phyloP scores from a whole-genome alignment of 2,329 filamentous ascomycete species.

The Calonectria pteridis region DNA sequence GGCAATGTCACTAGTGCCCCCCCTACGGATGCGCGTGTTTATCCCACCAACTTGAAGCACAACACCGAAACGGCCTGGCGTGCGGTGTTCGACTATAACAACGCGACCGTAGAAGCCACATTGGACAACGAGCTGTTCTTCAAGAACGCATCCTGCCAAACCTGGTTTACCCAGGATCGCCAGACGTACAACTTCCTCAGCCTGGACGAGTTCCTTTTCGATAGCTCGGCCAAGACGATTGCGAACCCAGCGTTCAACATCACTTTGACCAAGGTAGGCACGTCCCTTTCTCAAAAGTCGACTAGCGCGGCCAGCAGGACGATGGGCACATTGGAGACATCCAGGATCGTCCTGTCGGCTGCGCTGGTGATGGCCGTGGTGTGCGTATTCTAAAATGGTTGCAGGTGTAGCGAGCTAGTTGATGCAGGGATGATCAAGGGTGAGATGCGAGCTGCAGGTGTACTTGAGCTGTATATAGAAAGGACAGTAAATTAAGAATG shows the following conservation, averaged over 20 bases:
- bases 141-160: constrained; percentile 45
- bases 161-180: constrained; percentile 50
- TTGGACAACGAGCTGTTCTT: constrained; percentile 45
- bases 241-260: constrained; percentile 44
- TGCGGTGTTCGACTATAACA: constrained; percentile 44
- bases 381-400: constrained; percentile 37
- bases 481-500: not conserved
- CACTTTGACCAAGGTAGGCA: constrained; percentile 44
- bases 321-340: constrained; percentile 13
- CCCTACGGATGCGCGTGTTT: constrained; percentile 44
- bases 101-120: constrained; percentile 28
- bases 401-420: constrained; percentile 22
- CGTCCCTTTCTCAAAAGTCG: constrained; percentile 34
- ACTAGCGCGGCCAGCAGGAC: constrained; percentile 18
- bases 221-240: constrained; percentile 31
- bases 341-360: constrained; percentile 14
- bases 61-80: constrained; percentile 48
- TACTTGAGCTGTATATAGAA: constrained; percentile 2
- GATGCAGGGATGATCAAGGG: not conserved
- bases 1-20: constrained; percentile 19
- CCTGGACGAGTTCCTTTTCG: constrained; percentile 48
- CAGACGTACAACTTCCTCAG: constrained; percentile 48
- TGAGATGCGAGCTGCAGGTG: not conserved
- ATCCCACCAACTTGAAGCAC: constrained; percentile 44
- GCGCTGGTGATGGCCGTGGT: constrained; percentile 20